These are phyloP conservation scores for Kodamaea sp. DNA, from an alignment of 1,139 yeast genomes.

Conservation along the genomic window DNA sequence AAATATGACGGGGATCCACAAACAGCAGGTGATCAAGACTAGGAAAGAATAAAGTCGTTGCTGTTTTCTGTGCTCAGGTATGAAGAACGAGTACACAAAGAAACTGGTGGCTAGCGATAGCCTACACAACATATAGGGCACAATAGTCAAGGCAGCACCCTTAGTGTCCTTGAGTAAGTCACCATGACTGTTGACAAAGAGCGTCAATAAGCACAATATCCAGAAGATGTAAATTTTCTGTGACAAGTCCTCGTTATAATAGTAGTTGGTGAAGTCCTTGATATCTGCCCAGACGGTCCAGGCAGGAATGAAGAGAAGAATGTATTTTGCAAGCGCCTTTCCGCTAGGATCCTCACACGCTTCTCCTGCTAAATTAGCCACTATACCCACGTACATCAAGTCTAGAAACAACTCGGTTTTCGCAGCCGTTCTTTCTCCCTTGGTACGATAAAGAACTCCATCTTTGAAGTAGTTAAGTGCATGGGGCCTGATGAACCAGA, in stretches of 20 bases:
- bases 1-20: slow-evolving; percentile 53
- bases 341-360: slow-evolving; percentile 57
- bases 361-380: slow-evolving; percentile 57
- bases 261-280: slow-evolving; percentile 65
- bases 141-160: slow-evolving; percentile 46
- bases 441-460: slow-evolving; percentile 57
- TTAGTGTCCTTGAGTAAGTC: slow-evolving; percentile 32
- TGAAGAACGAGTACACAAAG: slow-evolving; percentile 48
- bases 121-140: slow-evolving; percentile 51
- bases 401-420: slow-evolving; percentile 62
- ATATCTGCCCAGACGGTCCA: slow-evolving; percentile 69
- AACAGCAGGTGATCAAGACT: slow-evolving; percentile 32
- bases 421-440: slow-evolving; percentile 53
- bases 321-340: slow-evolving; percentile 46
- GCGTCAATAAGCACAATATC: slow-evolving; percentile 52
- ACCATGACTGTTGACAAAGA: slow-evolving; percentile 53
- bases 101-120: slow-evolving; percentile 37
- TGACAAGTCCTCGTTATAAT: slow-evolving; percentile 60
- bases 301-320: slow-evolving; percentile 56
- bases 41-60: slow-evolving; percentile 42
- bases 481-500: slow-evolving; percentile 56
- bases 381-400: slow-evolving; percentile 64
- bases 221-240: slow-evolving; percentile 57
- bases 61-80: slow-evolving; percentile 57
- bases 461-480: slow-evolving; percentile 64